Conservation (phyloP, 352 stramenopile species). For the Phytophthora melonis region DNA sequence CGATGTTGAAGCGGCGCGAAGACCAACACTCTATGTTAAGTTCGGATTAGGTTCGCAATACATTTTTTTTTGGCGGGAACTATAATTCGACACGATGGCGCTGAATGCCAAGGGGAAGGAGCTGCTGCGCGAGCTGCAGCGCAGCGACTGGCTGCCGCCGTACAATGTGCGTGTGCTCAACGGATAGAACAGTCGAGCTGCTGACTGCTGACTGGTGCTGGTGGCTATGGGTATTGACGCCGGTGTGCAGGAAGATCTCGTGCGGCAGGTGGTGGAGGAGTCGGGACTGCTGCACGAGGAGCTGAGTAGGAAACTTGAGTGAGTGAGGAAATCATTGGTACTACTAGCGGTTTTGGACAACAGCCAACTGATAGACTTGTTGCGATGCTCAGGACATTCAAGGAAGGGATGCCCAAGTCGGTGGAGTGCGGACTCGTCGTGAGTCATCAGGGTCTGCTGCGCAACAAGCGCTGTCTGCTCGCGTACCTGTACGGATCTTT, state of each 20-base stretch:
- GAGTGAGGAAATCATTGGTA: too few relatives aligned
- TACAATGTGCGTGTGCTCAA: constrained; percentile 83
- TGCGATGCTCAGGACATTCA: constrained; percentile 55
- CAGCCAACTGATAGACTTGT: not conserved
- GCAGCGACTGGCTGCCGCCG: constrained; percentile 92
- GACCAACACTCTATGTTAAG: not conserved
- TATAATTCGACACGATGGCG: constrained; percentile 46
- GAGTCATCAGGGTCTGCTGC: constrained; percentile 90
- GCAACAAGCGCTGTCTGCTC: constrained; percentile 91
- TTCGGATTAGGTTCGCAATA: constrained; percentile 15
- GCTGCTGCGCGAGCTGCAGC: constrained; percentile 90
- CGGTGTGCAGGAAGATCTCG: constrained; percentile 70
- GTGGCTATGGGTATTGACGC: not conserved
- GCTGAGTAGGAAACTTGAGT: constrained; percentile 81
- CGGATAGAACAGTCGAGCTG: constrained; percentile 8
- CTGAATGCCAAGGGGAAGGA: constrained; percentile 84
- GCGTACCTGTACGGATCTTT: constrained; percentile 77
- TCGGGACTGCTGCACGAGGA: constrained; percentile 72
- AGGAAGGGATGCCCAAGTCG: constrained; percentile 59
- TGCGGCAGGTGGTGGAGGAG: constrained; percentile 87
- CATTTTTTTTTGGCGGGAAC: constrained; percentile 32
- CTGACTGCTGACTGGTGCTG: constrained; percentile 4
- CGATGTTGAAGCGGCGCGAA: constrained; percentile 23
- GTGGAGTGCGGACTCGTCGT: constrained; percentile 87
- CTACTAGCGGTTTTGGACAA: too few relatives aligned